These are phyloP conservation scores for Tricholoma terreum DNA, from an alignment of 768 basidiomycete genomes.

Conservation along the genomic window DNA sequence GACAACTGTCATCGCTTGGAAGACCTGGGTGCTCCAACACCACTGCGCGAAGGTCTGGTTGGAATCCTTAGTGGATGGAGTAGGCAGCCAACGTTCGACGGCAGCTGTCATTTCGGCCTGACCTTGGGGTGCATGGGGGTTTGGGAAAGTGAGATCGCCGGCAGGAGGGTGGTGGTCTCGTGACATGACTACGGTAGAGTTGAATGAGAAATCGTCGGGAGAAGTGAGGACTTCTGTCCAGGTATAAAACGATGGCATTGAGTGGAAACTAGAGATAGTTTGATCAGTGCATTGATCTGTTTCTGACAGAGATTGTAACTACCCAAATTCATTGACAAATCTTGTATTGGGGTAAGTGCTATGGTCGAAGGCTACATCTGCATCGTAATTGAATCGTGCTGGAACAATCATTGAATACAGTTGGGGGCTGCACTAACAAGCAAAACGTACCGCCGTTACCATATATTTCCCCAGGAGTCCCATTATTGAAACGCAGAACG, in stretches of 20 bases:
- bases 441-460: slow-evolving; percentile 45
- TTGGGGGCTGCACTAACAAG: neutral
- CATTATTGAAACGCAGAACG: slow-evolving; percentile 46
- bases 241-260: slow-evolving; percentile 59
- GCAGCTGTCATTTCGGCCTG: slow-evolving; percentile 56
- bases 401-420: neutral
- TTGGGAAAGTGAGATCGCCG: slow-evolving; percentile 49
- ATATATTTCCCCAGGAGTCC: slow-evolving; percentile 50
- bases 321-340: slow-evolving; percentile 60
- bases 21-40: slow-evolving; percentile 61
- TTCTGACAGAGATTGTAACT: slow-evolving; percentile 7
- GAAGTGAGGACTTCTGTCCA: slow-evolving; percentile 57
- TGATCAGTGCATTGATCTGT: neutral
- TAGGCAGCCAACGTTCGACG: slow-evolving; percentile 54
- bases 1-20: slow-evolving; percentile 59
- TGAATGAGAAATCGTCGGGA: slow-evolving; percentile 52
- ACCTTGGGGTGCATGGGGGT: slow-evolving; percentile 51
- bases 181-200: slow-evolving; percentile 53
- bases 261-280: slow-evolving; percentile 44
- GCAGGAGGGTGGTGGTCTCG: slow-evolving; percentile 57
- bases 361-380: slow-evolving; percentile 49
- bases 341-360: slow-evolving; percentile 48
- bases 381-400: slow-evolving; percentile 61
- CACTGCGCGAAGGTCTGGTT: slow-evolving; percentile 62
- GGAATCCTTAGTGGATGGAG: slow-evolving; percentile 42